phyloP scores from a whole-genome alignment of 2,329 filamentous ascomycete species.

The Penicillium expansum region DNA sequence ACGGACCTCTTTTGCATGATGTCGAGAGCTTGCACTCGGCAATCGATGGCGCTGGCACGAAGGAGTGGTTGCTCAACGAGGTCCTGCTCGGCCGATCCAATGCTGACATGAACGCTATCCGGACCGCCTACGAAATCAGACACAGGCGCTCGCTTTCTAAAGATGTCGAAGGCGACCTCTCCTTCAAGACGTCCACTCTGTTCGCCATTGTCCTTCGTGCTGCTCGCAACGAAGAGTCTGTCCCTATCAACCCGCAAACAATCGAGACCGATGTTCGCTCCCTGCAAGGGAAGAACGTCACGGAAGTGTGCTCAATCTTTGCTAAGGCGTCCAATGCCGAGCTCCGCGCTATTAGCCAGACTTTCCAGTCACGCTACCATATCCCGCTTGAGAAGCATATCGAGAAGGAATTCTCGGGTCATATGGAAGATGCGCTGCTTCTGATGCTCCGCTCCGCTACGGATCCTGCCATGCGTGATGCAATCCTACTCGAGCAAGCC shows the following conservation, averaged over 20 bases:
- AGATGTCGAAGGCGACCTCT: slow-evolving; percentile 75
- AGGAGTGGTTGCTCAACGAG: slow-evolving; percentile 82
- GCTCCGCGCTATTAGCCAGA: slow-evolving; percentile 73
- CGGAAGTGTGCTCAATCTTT: slow-evolving; percentile 71
- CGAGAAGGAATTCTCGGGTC: slow-evolving; percentile 79
- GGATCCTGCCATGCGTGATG: slow-evolving; percentile 83
- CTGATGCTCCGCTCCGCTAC: slow-evolving; percentile 73
- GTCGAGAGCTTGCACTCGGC: slow-evolving; percentile 67
- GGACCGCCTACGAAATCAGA: slow-evolving; percentile 67
- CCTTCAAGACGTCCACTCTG: slow-evolving; percentile 78
- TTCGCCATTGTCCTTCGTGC: slow-evolving; percentile 79
- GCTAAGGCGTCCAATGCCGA: slow-evolving; percentile 75
- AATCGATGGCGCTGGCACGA: slow-evolving; percentile 78
- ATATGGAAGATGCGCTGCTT: slow-evolving; percentile 83
- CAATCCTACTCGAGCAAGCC: slow-evolving; percentile 73
- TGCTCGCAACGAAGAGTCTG: slow-evolving; percentile 71
- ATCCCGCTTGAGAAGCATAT: slow-evolving; percentile 70
- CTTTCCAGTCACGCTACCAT: slow-evolving; percentile 72
- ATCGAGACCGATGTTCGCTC: slow-evolving; percentile 73
- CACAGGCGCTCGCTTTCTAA: slow-evolving; percentile 66
- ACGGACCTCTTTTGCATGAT: slow-evolving; percentile 77
- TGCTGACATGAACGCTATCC: slow-evolving; percentile 84
- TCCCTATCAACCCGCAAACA: slow-evolving; percentile 68
- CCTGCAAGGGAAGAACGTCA: slow-evolving; percentile 60
- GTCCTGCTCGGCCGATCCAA: slow-evolving; percentile 79